Evolutionary conservation across 2,329 filamentous ascomycete genomes (phyloP).

Genomic region (Nothophaeocryptopus gaeumannii): DNA sequence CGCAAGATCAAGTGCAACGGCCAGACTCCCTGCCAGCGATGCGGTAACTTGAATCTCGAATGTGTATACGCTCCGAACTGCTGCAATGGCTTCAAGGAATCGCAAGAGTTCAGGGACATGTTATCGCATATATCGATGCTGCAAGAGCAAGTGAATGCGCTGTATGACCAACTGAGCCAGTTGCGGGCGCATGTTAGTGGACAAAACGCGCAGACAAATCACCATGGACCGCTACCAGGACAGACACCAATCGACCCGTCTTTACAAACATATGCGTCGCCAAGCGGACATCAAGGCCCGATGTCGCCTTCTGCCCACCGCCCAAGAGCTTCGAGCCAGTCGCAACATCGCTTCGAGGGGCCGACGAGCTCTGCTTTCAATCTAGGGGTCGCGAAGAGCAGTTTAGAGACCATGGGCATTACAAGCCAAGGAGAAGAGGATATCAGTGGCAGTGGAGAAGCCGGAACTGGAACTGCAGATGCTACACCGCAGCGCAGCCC

Average conservation of each 20-base stretch:
- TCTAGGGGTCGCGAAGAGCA: slow-evolving; percentile 81
- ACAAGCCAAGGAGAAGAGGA: slow-evolving; percentile 64
- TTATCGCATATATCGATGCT: slow-evolving; percentile 68
- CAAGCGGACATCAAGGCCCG: slow-evolving; percentile 20
- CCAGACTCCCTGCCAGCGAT: slow-evolving; percentile 62
- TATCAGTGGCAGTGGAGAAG: slow-evolving; percentile 42
- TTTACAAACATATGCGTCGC: slow-evolving; percentile 29
- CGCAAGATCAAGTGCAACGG: slow-evolving; percentile 69
- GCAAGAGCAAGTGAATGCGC: slow-evolving; percentile 78
- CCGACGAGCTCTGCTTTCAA: slow-evolving; percentile 84
- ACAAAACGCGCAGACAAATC: slow-evolving; percentile 1
- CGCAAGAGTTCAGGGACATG: slow-evolving; percentile 86
- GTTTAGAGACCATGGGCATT: slow-evolving; percentile 86
- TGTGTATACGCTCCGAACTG: slow-evolving; percentile 66
- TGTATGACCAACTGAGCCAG: slow-evolving; percentile 69
- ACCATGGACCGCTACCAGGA: slow-evolving; percentile 5
- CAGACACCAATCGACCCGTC: slow-evolving; percentile 37
- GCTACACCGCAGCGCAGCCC: slow-evolving; percentile 18
- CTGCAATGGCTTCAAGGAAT: slow-evolving; percentile 84
- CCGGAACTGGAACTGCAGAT: slow-evolving; percentile 21
- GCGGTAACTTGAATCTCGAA: slow-evolving; percentile 62
- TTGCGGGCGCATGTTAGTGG: slow-evolving; percentile 54
- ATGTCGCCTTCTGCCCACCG: slow-evolving; percentile 34
- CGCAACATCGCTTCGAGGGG: slow-evolving; percentile 68
- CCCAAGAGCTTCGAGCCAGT: slow-evolving; percentile 35